These are phyloP conservation scores for Stereum hirsutum DNA, from an alignment of 1,284 basidiomycete genomes.

Conservation along the genomic window DNA sequence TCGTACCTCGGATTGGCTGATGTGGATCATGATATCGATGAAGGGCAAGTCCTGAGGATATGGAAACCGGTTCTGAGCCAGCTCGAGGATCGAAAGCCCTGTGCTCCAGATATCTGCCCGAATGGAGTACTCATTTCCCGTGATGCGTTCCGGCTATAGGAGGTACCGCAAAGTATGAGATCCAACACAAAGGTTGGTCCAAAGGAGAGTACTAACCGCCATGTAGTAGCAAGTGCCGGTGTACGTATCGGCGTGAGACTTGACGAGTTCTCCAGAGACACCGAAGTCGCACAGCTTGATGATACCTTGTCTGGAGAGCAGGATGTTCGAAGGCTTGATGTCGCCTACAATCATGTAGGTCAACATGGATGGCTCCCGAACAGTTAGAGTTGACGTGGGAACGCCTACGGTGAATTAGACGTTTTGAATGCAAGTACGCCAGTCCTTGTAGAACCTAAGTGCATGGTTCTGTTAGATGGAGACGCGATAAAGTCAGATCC, in stretches of 20 bases:
- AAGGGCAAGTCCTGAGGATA: constrained; percentile 89
- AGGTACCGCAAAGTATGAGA: not conserved
- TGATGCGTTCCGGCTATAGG: constrained; percentile 83
- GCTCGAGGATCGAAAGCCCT: constrained; percentile 90
- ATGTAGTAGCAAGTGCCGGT: constrained; percentile 97
- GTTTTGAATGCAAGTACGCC: constrained; percentile 83
- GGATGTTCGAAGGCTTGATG: constrained; percentile 95
- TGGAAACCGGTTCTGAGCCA: constrained; percentile 92
- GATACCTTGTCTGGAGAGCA: constrained; percentile 78
- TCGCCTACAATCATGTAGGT: too few species aligned
- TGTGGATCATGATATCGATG: constrained; percentile 90
- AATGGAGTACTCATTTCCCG: constrained; percentile 84
- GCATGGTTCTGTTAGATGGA: not conserved
- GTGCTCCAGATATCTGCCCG: constrained; percentile 97
- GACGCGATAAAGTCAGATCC: not conserved
- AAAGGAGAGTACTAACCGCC: constrained; percentile 58
- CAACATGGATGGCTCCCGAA: too few species aligned
- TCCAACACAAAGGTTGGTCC: not conserved
- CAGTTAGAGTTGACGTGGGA: too few species aligned
- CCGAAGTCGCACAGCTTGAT: constrained; percentile 96
- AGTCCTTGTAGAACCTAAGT: constrained; percentile 83
- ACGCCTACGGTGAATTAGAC: constrained; percentile 95
- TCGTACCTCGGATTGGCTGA: constrained; percentile 73
- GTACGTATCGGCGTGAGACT: constrained; percentile 89
- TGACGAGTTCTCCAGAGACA: constrained; percentile 90